Conservation (phyloP, 2,329 filamentous ascomycete species). For the Fusarium newnesense region DNA sequence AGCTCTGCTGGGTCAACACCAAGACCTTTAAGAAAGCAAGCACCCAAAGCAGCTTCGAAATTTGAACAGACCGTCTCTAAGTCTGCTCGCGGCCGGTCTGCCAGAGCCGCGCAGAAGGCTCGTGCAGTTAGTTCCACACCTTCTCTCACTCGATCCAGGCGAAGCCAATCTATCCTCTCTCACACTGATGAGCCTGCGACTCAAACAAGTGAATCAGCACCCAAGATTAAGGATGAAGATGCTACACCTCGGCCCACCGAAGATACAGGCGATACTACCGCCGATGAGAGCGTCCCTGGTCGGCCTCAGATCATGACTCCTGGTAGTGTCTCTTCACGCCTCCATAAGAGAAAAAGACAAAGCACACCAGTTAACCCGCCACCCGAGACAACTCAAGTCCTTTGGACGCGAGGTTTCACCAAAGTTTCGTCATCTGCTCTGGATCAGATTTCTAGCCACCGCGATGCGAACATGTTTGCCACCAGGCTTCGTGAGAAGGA, state of each 20-base stretch:
- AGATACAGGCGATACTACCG: constrained; percentile 65
- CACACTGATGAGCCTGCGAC: constrained; percentile 60
- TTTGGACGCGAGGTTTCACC: constrained; percentile 80
- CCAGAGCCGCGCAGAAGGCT: constrained; percentile 51
- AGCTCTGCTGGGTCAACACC: constrained; percentile 46
- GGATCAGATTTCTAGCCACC: constrained; percentile 80
- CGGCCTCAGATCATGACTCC: constrained; percentile 52
- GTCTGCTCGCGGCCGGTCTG: constrained; percentile 47
- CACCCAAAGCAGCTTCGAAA: constrained; percentile 45
- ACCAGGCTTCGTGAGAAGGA: constrained; percentile 79
- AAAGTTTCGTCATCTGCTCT: constrained; percentile 78
- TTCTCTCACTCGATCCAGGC: constrained; percentile 48
- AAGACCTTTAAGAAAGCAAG: constrained; percentile 49
- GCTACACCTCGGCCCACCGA: constrained; percentile 65
- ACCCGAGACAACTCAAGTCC: constrained; percentile 72
- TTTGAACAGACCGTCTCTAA: constrained; percentile 39
- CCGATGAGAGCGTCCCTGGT: constrained; percentile 61
- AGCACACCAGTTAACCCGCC: constrained; percentile 60
- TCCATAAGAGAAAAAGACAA: constrained; percentile 68
- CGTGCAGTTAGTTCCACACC: constrained; percentile 50
- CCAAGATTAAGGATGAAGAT: constrained; percentile 69
- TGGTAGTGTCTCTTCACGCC: constrained; percentile 51
- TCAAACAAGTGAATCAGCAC: constrained; percentile 52
- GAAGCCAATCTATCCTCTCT: constrained; percentile 59
- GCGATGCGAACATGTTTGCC: constrained; percentile 82